Conservation (phyloP, 2,329 filamentous ascomycete genomes). For the Didymella lethalis region DNA sequence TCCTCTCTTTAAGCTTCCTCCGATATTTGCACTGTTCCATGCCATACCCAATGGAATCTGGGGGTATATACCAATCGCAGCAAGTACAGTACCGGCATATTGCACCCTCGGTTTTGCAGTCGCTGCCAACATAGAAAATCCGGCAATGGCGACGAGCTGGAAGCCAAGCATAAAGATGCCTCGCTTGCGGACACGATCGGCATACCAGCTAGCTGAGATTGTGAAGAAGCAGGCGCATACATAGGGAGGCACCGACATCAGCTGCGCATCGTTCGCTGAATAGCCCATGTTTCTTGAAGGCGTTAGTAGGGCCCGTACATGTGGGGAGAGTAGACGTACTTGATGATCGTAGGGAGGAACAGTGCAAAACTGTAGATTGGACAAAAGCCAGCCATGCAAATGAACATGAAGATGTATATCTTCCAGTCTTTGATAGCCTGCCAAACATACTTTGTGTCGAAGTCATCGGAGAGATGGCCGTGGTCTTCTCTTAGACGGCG, state of each 20-base stretch:
- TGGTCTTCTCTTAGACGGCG: conserved; percentile 67
- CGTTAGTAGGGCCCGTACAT: conserved; percentile 64
- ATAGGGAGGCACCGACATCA: conserved; percentile 66
- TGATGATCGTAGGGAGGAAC: conserved; percentile 65
- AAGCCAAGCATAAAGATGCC: conserved; percentile 45
- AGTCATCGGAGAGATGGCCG: conserved; percentile 56
- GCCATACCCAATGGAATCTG: conserved; percentile 65
- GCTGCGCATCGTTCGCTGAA: conserved; percentile 51
- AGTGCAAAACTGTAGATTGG: conserved; percentile 57
- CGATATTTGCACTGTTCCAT: conserved; percentile 67
- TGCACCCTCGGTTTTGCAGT: conserved; percentile 39
- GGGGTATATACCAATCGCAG: conserved; percentile 59
- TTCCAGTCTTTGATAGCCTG: conserved; percentile 54
- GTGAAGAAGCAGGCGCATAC: conserved; percentile 54
- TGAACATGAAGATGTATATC: conserved; percentile 54
- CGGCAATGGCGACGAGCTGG: conserved; percentile 63
- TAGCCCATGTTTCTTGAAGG: conserved; percentile 62
- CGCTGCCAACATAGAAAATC: conserved; percentile 45
- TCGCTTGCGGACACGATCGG: conserved; percentile 39
- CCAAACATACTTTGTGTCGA: conserved; percentile 49
- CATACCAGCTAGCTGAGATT: conserved; percentile 42
- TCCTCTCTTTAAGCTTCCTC: conserved; percentile 62
- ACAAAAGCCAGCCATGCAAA: conserved; percentile 51
- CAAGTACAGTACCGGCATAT: conserved; percentile 47
- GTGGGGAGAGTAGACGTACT: conserved; percentile 50